Conservation (phyloP, 1,284 basidiomycete genomes). For the Porogramme epimiltina region DNA sequence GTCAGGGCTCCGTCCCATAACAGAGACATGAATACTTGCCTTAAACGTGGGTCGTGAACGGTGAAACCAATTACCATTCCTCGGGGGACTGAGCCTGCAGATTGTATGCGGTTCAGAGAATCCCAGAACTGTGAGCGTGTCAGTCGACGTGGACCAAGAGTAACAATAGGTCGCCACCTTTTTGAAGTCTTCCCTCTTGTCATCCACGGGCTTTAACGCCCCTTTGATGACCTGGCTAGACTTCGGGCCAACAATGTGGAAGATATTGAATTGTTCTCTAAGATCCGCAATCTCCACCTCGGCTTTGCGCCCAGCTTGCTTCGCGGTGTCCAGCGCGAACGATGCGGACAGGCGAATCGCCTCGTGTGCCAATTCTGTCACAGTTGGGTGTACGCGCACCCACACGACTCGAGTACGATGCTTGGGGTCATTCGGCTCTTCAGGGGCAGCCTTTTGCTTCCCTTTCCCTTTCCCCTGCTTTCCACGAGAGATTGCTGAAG, state of each 20-base stretch:
- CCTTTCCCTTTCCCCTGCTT: conserved; percentile 22
- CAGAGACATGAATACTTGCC: conserved; percentile 39
- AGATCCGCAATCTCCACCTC: conserved; percentile 71
- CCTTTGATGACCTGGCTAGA: conserved; percentile 79
- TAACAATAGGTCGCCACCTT: conserved; percentile 43
- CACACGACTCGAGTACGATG: conserved; percentile 53
- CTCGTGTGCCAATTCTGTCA: conserved; percentile 57
- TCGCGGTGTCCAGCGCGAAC: conserved; percentile 44
- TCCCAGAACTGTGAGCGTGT: conserved; percentile 64
- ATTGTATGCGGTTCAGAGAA: conserved; percentile 59
- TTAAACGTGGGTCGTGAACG: conserved; percentile 80
- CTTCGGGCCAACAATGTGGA: conserved; percentile 87
- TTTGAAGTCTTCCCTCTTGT: conserved; percentile 59
- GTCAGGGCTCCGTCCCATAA: neutral
- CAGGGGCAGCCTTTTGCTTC: conserved; percentile 14
- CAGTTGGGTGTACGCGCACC: conserved; percentile 79
- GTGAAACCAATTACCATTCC: conserved; percentile 78
- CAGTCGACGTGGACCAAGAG: neutral
- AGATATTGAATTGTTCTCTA: conserved; percentile 70
- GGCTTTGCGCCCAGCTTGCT: conserved; percentile 35
- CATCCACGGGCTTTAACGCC: conserved; percentile 61
- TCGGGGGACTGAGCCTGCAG: conserved; percentile 65
- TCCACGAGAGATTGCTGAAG: conserved; percentile 6
- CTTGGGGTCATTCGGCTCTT: conserved; percentile 15
- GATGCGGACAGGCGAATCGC: conserved; percentile 56